Base-by-base conservation (phyloP, 768 basidiomycete species). In the Leccinum subgranulosum region DNA sequence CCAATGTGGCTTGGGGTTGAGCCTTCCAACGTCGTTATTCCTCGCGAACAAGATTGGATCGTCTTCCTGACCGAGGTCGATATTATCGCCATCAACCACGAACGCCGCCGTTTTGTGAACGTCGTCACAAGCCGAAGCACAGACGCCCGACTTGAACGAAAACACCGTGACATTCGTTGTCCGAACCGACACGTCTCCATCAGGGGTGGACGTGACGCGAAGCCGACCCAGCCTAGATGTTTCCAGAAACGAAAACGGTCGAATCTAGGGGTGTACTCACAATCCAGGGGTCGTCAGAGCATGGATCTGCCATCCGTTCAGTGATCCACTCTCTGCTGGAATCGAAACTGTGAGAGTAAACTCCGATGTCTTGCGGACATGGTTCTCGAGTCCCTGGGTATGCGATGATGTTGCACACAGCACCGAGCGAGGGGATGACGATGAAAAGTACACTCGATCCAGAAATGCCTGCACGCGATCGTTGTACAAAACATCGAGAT, bases 331-430 rank as follows among this genome's bases (percentile, higher is more conserved):
- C 64, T 92, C 90, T 1, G 76, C 66, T 1, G 93, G 91, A 31
- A 80, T 77, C 1, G 85, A 80, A 6, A 87, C 84, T 0, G 91
- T 94, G 55, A 95, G 71, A 2, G 87, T 91, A 68, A 92, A 94
- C 12, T 19, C 11, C 10, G 19, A 19, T 34, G 14, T 58, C 25
- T 49, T 46, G 27, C 0, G 49, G 11, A 25, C 49, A 33, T 57
- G 43, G 25, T 34, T 21, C 17, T 10, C 10, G 1, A 15, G 10
- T 49, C 4, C 36, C 48, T 39, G 46, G 0, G 46, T 14, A n/a
- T 15, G 19, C 29, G 41, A 28, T 33, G 12, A 39, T n/a, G 31
- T n/a, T 12, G 9, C 39, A 3, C 2, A 15, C 14, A 0, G 33
- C 48, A n/a, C 25, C 3, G 29, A 17, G 43, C 10, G 12, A 27